Conservation (phyloP, 331 rosid species). For the Arachis monticola region DNA sequence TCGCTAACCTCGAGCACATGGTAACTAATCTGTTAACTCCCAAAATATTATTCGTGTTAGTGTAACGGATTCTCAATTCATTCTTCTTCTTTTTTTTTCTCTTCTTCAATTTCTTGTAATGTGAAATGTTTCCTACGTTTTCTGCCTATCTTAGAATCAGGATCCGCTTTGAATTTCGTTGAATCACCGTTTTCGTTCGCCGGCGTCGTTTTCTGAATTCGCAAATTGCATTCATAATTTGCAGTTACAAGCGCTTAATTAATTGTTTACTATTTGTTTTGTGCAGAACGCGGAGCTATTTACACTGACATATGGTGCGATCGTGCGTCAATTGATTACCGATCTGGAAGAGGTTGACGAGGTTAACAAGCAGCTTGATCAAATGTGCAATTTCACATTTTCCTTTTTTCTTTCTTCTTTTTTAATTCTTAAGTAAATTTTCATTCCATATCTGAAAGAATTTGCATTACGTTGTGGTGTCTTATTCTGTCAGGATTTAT, state of each 20-base stretch:
- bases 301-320: slow-evolving; percentile 79
- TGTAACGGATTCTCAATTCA: background rate
- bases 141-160: background rate
- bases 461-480: background rate
- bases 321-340: slow-evolving; percentile 79
- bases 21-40: slow-evolving; percentile 45
- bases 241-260: background rate
- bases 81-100: background rate
- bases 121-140: background rate
- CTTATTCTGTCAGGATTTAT: background rate
- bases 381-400: slow-evolving; percentile 49
- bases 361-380: slow-evolving; percentile 86
- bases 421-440: background rate
- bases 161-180: background rate
- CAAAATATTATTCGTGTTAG: background rate
- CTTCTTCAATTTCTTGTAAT: background rate
- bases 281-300: slow-evolving; percentile 75
- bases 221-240: background rate
- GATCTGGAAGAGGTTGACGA: slow-evolving; percentile 86
- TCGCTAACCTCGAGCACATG: slow-evolving; percentile 68
- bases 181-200: background rate
- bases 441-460: background rate
- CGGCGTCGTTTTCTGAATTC: background rate
- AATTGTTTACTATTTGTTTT: background rate
- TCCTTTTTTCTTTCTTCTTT: background rate